These are phyloP conservation scores for Phytophthora lateralis DNA, from an alignment of 352 stramenopile genomes.

Conservation along the genomic window DNA sequence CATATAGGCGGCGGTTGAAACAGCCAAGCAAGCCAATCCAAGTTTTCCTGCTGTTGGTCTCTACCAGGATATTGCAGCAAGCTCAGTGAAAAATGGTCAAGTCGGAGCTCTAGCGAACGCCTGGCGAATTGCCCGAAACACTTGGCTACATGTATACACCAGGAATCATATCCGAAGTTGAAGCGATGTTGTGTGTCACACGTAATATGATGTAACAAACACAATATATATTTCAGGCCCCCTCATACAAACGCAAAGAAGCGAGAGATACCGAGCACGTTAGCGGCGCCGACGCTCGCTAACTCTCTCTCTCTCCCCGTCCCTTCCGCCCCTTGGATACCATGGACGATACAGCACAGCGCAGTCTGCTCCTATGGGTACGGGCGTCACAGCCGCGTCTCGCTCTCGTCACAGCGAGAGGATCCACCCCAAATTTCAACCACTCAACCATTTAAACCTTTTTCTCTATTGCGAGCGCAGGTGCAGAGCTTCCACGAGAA, in stretches of 20 bases:
- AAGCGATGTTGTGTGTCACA: background rate
- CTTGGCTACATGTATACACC: too few species aligned
- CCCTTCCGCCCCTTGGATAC: background rate
- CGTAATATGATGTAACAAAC: background rate
- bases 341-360: slow-evolving; percentile 80
- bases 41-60: too few species aligned
- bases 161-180: too few species aligned
- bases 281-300: background rate
- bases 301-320: background rate
- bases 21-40: background rate
- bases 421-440: slow-evolving; percentile 9
- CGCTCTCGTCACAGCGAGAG: background rate
- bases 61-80: background rate
- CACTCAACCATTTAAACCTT: slow-evolving; percentile 1
- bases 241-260: slow-evolving; percentile 29
- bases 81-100: too few species aligned
- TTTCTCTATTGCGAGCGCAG: slow-evolving; percentile 29
- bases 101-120: too few species aligned
- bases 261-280: slow-evolving; percentile 31
- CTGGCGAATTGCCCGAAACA: too few species aligned
- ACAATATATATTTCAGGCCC: background rate
- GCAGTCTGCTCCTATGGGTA: slow-evolving; percentile 80
- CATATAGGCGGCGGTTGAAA: slow-evolving; percentile 16
- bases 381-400: slow-evolving; percentile 1
- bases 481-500: slow-evolving; percentile 78